Evolutionary conservation across 495 filamentous ascomycete species (phyloP).

Genomic region (Penicillium ucsense): DNA sequence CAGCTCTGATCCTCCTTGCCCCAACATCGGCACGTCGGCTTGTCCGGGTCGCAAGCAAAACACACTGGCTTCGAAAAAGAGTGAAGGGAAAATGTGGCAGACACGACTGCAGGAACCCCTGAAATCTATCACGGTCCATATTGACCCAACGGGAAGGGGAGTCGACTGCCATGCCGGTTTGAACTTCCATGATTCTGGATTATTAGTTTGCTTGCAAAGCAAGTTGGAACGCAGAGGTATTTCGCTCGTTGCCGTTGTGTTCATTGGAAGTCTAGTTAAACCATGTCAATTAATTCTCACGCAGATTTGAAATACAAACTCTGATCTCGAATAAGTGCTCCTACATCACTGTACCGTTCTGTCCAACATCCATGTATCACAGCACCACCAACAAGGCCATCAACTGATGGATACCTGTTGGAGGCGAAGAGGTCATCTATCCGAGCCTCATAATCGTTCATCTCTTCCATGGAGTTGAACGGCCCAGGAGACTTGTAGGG

Average conservation of each 20-base stretch:
- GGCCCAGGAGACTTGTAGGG: slow-evolving; percentile 16
- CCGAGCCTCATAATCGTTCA: slow-evolving; percentile 2
- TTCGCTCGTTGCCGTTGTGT: too few relatives aligned
- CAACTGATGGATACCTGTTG: slow-evolving; percentile 7
- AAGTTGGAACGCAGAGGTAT: too few relatives aligned
- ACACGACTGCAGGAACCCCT: not conserved
- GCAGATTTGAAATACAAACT: slow-evolving; percentile 1
- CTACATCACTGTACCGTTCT: slow-evolving; percentile 9
- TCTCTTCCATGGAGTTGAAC: slow-evolving; percentile 10
- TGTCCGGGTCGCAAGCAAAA: not conserved
- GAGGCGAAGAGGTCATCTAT: slow-evolving; percentile 10
- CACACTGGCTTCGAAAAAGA: not conserved
- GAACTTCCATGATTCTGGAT: too few relatives aligned
- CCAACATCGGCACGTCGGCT: not conserved
- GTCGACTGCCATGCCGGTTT: too few relatives aligned
- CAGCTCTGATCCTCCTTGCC: not conserved
- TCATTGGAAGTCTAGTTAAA: too few relatives aligned
- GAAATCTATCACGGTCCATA: too few relatives aligned
- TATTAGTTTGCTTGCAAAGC: too few relatives aligned
- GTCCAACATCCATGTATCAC: slow-evolving; percentile 16
- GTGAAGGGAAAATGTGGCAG: not conserved
- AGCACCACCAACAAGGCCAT: slow-evolving; percentile 3
- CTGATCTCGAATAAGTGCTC: slow-evolving; percentile 7
- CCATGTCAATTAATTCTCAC: not conserved
- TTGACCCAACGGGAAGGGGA: too few relatives aligned